Percentiles rank a stretch among this genome's conserved stretches.
Conservation (phyloP, 805 yeast genomes). For the Lachancea nothofagi region DNA sequence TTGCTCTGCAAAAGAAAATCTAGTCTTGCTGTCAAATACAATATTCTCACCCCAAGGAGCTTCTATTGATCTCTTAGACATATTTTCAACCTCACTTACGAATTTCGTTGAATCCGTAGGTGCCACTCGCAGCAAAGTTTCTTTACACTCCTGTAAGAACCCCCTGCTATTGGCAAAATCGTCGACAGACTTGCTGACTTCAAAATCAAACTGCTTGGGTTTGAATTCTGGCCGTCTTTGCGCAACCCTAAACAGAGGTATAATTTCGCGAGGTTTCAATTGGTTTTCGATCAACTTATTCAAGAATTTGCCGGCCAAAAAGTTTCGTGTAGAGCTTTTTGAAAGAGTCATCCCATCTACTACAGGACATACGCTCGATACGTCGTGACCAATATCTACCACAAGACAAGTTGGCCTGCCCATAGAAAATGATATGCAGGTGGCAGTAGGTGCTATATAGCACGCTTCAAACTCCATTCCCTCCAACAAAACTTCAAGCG, state of each 20-base stretch:
- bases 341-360: conserved; percentile 75
- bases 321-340: conserved; percentile 64
- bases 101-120: conserved; percentile 23
- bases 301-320: conserved; percentile 65
- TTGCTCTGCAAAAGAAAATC: conserved; percentile 65
- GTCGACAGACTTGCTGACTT: conserved; percentile 45
- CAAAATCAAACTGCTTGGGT: conserved; percentile 21
- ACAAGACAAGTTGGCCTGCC: conserved; percentile 84
- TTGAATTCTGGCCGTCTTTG: conserved; percentile 30
- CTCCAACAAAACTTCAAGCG: conserved; percentile 70
- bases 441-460: conserved; percentile 75
- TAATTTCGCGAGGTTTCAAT: conserved; percentile 32
- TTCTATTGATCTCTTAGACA: conserved; percentile 51
- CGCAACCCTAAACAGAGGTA: conserved; percentile 31
- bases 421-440: conserved; percentile 81
- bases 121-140: conserved; percentile 50
- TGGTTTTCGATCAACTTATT: conserved; percentile 27
- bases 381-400: conserved; percentile 80
- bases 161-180: conserved; percentile 48
- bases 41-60: conserved; percentile 70
- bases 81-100: conserved; percentile 25
- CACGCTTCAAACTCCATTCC: conserved; percentile 70
- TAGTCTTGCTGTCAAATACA: conserved; percentile 48
- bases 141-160: conserved; percentile 69
- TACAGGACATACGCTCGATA: conserved; percentile 71